Evolutionary conservation across 805 yeast species (phyloP), one percentile per base, ranked within the genome.

Genomic region (Zygoascus ofunaensis): DNA sequence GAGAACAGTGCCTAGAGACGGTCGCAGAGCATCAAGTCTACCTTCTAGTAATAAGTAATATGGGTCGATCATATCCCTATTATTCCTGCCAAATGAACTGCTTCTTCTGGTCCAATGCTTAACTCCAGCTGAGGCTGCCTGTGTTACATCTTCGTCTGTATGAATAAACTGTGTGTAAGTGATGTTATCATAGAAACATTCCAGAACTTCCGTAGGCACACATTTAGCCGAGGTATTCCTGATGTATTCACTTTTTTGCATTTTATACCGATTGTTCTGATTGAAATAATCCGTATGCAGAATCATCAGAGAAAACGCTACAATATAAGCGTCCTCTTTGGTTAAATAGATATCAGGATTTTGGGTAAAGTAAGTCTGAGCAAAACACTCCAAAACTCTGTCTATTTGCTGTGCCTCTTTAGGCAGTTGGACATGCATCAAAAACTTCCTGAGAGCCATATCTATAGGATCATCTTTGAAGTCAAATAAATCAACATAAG

Each of bases 351-450:
- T 42, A 5, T 55, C 56, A 0, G 66, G 65, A 48, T 74, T 72
- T 44, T 64, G 70, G 23, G 61, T 56, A 47, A 68, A 69, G 58
- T 77, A 83, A 20, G 72, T 68, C 23, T 55, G 56, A 7, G 83
- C 72, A 59, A 83, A 79, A 26, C 71, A 71, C 42, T 73, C 74
- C 34, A 83, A 62, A 3, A 80, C 70, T 39, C 87, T 65, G 53
- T 83, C 90, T 41, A 83, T 82, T 55, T 83, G 89, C 56, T 82
- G 90, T 0, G 86, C 66, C 55, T 83, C 92, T 49, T 69, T 72
- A 0, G 92, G 92, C 21, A 83, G 62, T 43, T 76, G 76, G 45
- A 77, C 70, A 39, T 70, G 62, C 65, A 77, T 68, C 35, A 83
- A 59, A 41, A 82, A 70, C 51, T 72, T 74, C 35, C 89, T 63